Percentiles rank a stretch among this genome's conserved stretches.
phyloP scores from a whole-genome alignment of 1,284 basidiomycete genomes.

The Cerioporus squamosus region DNA sequence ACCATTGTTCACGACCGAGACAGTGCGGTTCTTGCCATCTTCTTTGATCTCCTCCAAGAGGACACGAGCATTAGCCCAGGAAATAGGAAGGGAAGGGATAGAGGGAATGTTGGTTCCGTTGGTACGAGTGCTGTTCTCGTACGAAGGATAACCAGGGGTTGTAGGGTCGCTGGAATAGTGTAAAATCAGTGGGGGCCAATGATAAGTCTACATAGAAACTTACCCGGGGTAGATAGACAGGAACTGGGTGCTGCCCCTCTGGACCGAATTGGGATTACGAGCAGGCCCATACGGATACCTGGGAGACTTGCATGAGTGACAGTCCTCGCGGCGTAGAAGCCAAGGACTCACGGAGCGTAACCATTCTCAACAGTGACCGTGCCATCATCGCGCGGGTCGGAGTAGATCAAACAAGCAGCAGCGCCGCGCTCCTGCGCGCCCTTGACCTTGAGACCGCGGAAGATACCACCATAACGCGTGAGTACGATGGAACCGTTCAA shows the following conservation, averaged over 20 bases:
- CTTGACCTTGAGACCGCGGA: conserved; percentile 88
- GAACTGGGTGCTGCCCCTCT: conserved; percentile 88
- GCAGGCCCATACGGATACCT: conserved; percentile 85
- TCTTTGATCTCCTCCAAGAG: conserved; percentile 61
- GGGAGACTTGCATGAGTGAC: not conserved
- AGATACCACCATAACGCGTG: conserved; percentile 78
- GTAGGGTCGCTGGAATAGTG: conserved; percentile 62
- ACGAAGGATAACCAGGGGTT: conserved; percentile 90
- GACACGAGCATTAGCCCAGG: conserved; percentile 67
- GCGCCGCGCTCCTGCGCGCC: conserved; percentile 85
- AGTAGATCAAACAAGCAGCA: conserved; percentile 77
- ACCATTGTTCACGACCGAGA: conserved; percentile 71
- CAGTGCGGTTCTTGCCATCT: conserved; percentile 43
- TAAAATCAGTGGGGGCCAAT: not conserved
- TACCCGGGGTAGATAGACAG: conserved; percentile 73
- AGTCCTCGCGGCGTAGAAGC: no score
- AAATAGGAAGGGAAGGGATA: conserved; percentile 82
- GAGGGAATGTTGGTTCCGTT: conserved; percentile 72
- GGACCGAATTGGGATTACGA: conserved; percentile 80
- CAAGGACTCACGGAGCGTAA: conserved; percentile 46
- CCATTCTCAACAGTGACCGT: conserved; percentile 79
- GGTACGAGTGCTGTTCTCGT: conserved; percentile 77
- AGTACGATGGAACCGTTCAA: conserved; percentile 82
- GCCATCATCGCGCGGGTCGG: conserved; percentile 93
- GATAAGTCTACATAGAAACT: not conserved